phyloP scores from a whole-genome alignment of 140 eudicot genomes.

The Senecio squalidus region DNA sequence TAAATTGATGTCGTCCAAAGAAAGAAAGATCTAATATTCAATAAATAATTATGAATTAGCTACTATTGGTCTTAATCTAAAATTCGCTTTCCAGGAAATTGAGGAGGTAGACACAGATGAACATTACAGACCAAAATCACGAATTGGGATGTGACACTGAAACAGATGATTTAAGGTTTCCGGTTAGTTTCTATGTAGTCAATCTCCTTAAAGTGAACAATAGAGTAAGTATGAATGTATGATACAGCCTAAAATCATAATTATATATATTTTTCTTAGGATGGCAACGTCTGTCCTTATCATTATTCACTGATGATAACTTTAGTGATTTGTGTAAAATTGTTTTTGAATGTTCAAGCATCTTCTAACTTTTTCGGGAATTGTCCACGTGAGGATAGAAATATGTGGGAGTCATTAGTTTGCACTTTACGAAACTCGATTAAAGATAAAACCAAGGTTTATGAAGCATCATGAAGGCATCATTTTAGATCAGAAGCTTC shows the following conservation, averaged over 20 bases:
- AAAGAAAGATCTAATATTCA: too few species aligned
- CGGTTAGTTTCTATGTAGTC: not conserved
- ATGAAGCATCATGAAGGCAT: constrained; percentile 64
- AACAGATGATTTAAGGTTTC: constrained; percentile 42
- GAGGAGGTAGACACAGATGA: constrained; percentile 93
- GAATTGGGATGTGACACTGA: constrained; percentile 59
- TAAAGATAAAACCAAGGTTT: constrained; percentile 62
- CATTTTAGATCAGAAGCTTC: constrained; percentile 71
- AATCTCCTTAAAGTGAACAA: too few species aligned
- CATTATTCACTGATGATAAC: too few species aligned
- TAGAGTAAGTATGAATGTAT: too few species aligned
- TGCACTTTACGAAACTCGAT: constrained; percentile 68
- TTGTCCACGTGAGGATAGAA: too few species aligned
- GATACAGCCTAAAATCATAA: too few species aligned
- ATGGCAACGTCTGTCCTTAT: too few species aligned
- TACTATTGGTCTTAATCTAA: not conserved
- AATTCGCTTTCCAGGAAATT: constrained; percentile 50
- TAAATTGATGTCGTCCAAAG: too few species aligned
- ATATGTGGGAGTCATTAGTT: constrained; percentile 57
- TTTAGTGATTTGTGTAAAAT: too few species aligned
- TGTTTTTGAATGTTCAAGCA: too few species aligned
- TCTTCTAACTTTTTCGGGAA: too few species aligned
- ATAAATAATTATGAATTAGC: not conserved
- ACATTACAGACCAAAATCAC: constrained; percentile 76
- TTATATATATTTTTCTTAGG: too few species aligned